Conservation (phyloP, 352 stramenopile genomes). For the Phytopythium helicoides region DNA sequence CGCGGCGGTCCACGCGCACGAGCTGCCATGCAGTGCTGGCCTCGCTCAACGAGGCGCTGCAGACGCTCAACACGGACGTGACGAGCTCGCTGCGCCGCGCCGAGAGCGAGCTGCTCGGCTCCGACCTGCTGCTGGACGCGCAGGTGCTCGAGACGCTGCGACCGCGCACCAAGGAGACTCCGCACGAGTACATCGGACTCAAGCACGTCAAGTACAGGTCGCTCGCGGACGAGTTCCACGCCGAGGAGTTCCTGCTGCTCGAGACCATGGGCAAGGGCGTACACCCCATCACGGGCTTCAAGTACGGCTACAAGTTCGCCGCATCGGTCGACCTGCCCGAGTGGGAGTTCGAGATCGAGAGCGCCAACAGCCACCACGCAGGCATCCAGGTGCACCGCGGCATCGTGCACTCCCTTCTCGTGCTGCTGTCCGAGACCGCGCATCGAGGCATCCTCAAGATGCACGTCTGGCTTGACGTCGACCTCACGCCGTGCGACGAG, state of each 20-base stretch:
- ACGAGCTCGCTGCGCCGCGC: constrained; percentile 47
- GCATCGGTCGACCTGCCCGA: constrained; percentile 51
- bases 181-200: constrained; percentile 71
- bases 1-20: constrained; percentile 45
- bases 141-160: constrained; percentile 69
- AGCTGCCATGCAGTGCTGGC: constrained; percentile 56
- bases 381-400: constrained; percentile 49
- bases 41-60: constrained; percentile 56
- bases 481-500: constrained; percentile 49
- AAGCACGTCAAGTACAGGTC: constrained; percentile 79
- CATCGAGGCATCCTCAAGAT: constrained; percentile 58
- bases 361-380: constrained; percentile 39
- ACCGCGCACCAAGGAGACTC: constrained; percentile 57
- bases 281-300: constrained; percentile 29
- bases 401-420: constrained; percentile 53
- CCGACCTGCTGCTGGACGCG: constrained; percentile 60
- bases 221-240: constrained; percentile 46
- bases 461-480: constrained; percentile 68
- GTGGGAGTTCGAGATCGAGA: constrained; percentile 39
- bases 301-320: constrained; percentile 67
- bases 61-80: constrained; percentile 50
- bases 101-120: constrained; percentile 54
- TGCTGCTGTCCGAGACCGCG: constrained; percentile 59
- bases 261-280: constrained; percentile 51
- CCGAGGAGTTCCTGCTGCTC: constrained; percentile 65